Conservation (phyloP, 2,329 filamentous ascomycete species). For the Penicillium concentricum region DNA sequence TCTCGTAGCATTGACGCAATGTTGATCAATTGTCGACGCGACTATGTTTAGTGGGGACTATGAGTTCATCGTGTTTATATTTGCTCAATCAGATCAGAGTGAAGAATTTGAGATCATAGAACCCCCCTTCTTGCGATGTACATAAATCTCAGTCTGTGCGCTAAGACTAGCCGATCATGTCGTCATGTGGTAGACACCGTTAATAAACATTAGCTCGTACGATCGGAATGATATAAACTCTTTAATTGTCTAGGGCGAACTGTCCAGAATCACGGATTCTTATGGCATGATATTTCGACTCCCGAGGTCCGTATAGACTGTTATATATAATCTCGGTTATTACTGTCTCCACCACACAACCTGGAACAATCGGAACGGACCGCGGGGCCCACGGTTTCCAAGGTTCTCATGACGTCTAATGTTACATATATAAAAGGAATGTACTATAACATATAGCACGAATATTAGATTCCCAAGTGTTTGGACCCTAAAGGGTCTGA, state of each 20-base stretch:
- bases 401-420: background rate
- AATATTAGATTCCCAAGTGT: background rate
- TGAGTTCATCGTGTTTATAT: background rate
- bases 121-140: background rate
- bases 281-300: background rate
- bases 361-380: slow-evolving; percentile 11
- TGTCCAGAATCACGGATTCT: background rate
- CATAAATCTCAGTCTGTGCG: background rate
- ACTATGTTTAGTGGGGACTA: background rate
- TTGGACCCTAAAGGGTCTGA: background rate
- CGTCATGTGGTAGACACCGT: background rate
- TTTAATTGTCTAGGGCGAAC: background rate
- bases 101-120: background rate
- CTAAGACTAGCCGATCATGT: background rate
- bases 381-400: slow-evolving; percentile 9
- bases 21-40: background rate
- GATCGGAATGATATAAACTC: background rate
- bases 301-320: too few species aligned
- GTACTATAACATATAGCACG: background rate
- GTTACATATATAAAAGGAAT: background rate
- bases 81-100: background rate
- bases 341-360: background rate
- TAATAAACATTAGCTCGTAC: background rate
- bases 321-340: background rate
- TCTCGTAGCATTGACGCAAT: background rate